Percentiles rank a stretch among this genome's conserved stretches.
These are phyloP conservation scores for Annona squamosa DNA, from an alignment of 164 flowering plant genomes.

Conservation along the genomic window DNA sequence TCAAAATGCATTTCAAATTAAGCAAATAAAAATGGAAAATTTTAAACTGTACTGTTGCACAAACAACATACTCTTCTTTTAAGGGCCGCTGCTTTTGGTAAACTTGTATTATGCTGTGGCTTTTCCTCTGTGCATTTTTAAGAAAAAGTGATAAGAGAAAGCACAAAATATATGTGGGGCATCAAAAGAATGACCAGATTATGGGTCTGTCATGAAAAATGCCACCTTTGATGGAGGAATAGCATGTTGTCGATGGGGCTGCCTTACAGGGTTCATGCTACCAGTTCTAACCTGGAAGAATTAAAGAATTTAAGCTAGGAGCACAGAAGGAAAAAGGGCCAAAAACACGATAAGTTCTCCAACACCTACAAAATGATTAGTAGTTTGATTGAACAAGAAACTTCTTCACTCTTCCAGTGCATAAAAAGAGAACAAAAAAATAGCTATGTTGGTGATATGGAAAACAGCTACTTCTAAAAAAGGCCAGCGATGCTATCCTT, in stretches of 20 bases:
- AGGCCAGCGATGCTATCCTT: too few relatives aligned
- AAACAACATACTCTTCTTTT: slow-evolving; percentile 25
- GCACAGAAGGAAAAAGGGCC: not conserved
- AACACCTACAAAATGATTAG: not conserved
- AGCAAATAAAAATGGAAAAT: not conserved
- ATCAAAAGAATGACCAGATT: not conserved
- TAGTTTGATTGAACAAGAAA: not conserved
- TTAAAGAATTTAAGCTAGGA: slow-evolving; percentile 3
- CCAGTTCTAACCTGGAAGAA: slow-evolving; percentile 37
- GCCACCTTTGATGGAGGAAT: slow-evolving; percentile 33
- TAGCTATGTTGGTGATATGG: too few relatives aligned
- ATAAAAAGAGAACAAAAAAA: too few relatives aligned
- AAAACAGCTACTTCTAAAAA: too few relatives aligned
- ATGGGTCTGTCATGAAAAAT: not conserved
- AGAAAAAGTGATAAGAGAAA: not conserved
- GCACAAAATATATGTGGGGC: not conserved
- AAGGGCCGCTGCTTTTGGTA: slow-evolving; percentile 6
- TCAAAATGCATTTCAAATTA: not conserved
- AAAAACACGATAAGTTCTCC: not conserved
- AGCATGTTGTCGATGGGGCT: slow-evolving; percentile 15
- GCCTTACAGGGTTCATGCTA: slow-evolving; percentile 23
- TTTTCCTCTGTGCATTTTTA: slow-evolving; percentile 29
- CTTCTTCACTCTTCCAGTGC: not conserved
- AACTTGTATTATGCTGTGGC: slow-evolving; percentile 7
- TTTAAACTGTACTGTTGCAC: not conserved